A percentile compares a stretch with the other conserved stretches of the same genome.
phyloP scores from a whole-genome alignment of 768 basidiomycete genomes.

The Exsudoporus frostii region DNA sequence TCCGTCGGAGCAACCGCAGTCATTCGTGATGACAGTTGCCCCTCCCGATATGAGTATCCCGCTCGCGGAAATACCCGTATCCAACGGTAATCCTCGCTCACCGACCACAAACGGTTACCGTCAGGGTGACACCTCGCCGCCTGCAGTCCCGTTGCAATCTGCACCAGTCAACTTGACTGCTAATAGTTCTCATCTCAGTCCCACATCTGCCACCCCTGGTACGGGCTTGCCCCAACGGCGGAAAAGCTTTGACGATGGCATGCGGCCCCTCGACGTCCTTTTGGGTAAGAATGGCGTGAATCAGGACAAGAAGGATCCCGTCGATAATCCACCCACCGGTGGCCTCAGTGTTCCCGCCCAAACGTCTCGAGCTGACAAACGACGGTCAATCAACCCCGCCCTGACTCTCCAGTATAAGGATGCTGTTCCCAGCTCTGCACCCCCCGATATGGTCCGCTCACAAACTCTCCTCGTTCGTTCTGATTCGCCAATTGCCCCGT shows the following conservation, averaged over 20 bases:
- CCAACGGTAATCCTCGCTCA: constrained; percentile 1
- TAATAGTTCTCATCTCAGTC: constrained; percentile 20
- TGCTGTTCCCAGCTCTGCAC: constrained; percentile 8
- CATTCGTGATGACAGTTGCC: constrained; percentile 43
- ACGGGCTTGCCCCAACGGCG: constrained; percentile 23
- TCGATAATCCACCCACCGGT: constrained; percentile 5
- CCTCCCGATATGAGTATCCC: constrained; percentile 31
- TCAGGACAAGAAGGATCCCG: constrained; percentile 10
- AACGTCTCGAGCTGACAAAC: constrained; percentile 41
- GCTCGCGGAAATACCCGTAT: constrained; percentile 1
- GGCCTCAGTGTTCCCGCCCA: constrained; percentile 28
- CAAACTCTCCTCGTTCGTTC: constrained; percentile 26
- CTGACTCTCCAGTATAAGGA: constrained; percentile 34
- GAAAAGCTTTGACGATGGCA: constrained; percentile 45
- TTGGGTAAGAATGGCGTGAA: constrained; percentile 18
- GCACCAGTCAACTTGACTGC: constrained; percentile 12
- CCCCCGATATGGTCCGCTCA: constrained; percentile 31
- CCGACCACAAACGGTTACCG: neutral
- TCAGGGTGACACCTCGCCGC: neutral
- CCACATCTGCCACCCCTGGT: constrained; percentile 16
- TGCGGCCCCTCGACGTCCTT: constrained; percentile 38
- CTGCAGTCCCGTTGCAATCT: constrained; percentile 14
- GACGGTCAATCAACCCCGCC: constrained; percentile 56
- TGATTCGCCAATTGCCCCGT: constrained; percentile 23
- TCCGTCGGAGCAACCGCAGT: constrained; percentile 32